Evolutionary conservation across 805 yeast genomes (phyloP).

Genomic region (Candida germanica): DNA sequence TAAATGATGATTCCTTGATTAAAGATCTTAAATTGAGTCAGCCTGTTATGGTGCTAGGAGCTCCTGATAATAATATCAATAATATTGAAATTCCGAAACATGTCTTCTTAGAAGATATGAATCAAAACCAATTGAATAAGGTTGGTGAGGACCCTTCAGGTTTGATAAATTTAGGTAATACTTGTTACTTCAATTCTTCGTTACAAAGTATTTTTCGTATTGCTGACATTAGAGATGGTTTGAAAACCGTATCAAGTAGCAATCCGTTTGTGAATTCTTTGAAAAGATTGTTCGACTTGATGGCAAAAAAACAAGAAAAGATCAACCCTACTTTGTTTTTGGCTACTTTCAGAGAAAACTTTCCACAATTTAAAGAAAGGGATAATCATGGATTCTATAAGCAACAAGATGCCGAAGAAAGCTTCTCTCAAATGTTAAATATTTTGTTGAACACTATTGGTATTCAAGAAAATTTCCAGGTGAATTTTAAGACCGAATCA

Average conservation of each 20-base stretch:
- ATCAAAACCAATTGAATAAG: constrained; percentile 38
- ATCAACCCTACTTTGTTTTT: constrained; percentile 70
- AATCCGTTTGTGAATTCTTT: constrained; percentile 29
- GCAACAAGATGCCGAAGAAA: constrained; percentile 99
- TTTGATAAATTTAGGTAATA: constrained; percentile 66
- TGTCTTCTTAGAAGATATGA: constrained; percentile 69
- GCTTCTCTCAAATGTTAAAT: constrained; percentile 73
- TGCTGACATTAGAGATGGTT: constrained; percentile 35
- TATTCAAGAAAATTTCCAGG: constrained; percentile 56
- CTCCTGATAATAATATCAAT: constrained; percentile 68
- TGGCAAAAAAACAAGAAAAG: constrained; percentile 43
- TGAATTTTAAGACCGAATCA: constrained; percentile 60
- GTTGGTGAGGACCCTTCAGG: constrained; percentile 58
- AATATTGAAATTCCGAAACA: constrained; percentile 49
- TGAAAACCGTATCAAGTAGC: constrained; percentile 11
- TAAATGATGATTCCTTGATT: constrained; percentile 65
- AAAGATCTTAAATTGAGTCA: constrained; percentile 54
- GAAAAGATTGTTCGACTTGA: constrained; percentile 43
- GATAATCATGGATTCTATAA: constrained; percentile 67
- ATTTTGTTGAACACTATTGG: constrained; percentile 48
- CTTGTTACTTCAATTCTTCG: constrained; percentile 74
- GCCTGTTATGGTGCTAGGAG: constrained; percentile 86
- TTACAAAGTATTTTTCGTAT: constrained; percentile 53
- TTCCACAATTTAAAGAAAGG: constrained; percentile 89
- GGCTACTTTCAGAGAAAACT: constrained; percentile 57